Percentiles rank a stretch among this genome's conserved stretches.
Evolutionary conservation across 768 basidiomycete species (phyloP).

Genomic region (Podaxis mareebaensis): DNA sequence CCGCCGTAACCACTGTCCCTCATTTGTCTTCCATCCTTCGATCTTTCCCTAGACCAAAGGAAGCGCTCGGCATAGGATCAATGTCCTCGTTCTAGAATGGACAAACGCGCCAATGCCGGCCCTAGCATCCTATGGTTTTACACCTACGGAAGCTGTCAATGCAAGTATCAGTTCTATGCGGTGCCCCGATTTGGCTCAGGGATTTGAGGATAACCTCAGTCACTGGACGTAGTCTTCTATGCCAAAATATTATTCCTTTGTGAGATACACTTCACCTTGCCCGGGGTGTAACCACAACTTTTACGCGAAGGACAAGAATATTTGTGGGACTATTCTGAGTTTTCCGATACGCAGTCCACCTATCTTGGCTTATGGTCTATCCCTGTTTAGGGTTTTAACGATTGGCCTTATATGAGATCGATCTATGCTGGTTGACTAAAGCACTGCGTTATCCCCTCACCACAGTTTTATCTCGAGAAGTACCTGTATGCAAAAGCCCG

Average conservation of each 20-base stretch:
- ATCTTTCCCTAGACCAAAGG: constrained; percentile 1
- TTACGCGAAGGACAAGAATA: no score
- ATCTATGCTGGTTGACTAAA: no score
- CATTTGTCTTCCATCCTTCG: constrained; percentile 6
- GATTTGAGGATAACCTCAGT: not conserved
- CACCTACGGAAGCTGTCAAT: not conserved
- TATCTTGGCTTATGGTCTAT: no score
- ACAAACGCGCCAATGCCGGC: not conserved
- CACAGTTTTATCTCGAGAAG: no score
- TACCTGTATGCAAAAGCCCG: no score
- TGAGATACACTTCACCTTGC: not conserved
- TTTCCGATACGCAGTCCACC: no score
- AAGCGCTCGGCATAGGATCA: not conserved
- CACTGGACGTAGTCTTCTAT: not conserved
- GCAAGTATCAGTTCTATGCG: not conserved
- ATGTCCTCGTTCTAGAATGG: not conserved
- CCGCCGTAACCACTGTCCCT: constrained; percentile 1
- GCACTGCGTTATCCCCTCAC: no score
- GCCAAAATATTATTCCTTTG: not conserved
- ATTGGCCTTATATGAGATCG: no score
- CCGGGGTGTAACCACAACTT: no score
- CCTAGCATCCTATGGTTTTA: not conserved
- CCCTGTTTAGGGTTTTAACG: no score
- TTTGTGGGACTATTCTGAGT: no score
- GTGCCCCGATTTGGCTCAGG: not conserved